Conservation (phyloP, 192 early-diverging fungal species). For the Mycoemilia scoparia region DNA sequence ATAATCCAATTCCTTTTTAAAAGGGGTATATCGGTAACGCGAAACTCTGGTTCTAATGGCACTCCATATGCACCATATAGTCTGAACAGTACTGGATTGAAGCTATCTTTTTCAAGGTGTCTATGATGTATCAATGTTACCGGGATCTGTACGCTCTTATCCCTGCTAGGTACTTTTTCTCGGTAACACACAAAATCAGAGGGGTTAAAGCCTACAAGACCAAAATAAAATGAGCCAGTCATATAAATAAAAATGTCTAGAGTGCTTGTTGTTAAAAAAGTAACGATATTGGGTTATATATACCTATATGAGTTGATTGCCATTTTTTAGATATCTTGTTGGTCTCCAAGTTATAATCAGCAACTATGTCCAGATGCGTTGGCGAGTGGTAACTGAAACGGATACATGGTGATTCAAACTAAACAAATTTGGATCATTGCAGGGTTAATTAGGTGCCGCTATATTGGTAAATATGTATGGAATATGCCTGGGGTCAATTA, state of each 20-base stretch:
- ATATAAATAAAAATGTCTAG: no score
- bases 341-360: conserved; percentile 44
- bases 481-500: no score
- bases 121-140: no score
- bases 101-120: no score
- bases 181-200: no score
- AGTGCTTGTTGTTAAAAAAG: no score
- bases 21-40: conserved; percentile 53
- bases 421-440: conserved; percentile 34
- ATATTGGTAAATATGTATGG: background rate
- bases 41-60: conserved; percentile 56
- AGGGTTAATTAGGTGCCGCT: no score
- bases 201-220: no score
- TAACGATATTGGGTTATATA: conserved; percentile 8
- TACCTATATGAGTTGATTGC: conserved; percentile 12
- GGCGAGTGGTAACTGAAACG: conserved; percentile 36
- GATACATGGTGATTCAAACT: conserved; percentile 27
- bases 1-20: conserved; percentile 64
- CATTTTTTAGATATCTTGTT: conserved; percentile 8
- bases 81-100: conserved; percentile 42
- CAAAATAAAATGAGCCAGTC: no score
- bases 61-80: conserved; percentile 72
- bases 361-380: conserved; percentile 40
- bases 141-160: no score
- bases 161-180: no score